Evolutionary conservation across 495 filamentous ascomycete species (phyloP).

Genomic region (Aspergillus carlsbadensis): DNA sequence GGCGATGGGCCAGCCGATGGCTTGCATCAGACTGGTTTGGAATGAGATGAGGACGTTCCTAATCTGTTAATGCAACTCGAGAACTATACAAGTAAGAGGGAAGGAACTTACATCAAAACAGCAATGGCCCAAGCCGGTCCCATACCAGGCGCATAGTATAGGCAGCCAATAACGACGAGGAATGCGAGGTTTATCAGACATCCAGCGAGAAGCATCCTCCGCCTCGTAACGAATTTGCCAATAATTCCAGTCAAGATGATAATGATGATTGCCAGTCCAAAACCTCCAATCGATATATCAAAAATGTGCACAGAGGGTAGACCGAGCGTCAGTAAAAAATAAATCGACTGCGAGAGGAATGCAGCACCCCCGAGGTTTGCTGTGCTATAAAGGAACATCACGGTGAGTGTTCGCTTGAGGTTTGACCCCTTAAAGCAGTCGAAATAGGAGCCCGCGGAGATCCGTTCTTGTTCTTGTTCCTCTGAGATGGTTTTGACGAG

Average conservation of each 20-base stretch:
- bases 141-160: not conserved
- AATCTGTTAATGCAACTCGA: no score
- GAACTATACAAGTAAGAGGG: no score
- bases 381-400: not conserved
- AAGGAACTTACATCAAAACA: slow-evolving; percentile 4
- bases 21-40: slow-evolving; percentile 7
- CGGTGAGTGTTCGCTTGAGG: slow-evolving; percentile 7
- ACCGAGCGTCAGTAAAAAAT: slow-evolving; percentile 3
- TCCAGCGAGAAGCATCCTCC: not conserved
- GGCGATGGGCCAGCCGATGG: slow-evolving; percentile 7
- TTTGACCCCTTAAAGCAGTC: slow-evolving; percentile 1
- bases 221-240: not conserved
- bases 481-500: slow-evolving; percentile 1
- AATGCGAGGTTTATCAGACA: not conserved
- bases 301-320: slow-evolving; percentile 4
- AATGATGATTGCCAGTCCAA: not conserved
- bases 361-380: not conserved
- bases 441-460: not conserved
- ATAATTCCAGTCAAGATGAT: not conserved
- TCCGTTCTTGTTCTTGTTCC: not conserved
- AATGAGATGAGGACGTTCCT: slow-evolving; percentile 4
- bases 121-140: slow-evolving; percentile 3
- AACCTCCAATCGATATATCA: slow-evolving; percentile 7
- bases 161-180: slow-evolving; percentile 1
- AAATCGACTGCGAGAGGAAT: slow-evolving; percentile 8